Evolutionary conservation across 495 filamentous ascomycete genomes (phyloP), one percentile per base, ranked within the genome.

Genomic region (Penicillium steckii): DNA sequence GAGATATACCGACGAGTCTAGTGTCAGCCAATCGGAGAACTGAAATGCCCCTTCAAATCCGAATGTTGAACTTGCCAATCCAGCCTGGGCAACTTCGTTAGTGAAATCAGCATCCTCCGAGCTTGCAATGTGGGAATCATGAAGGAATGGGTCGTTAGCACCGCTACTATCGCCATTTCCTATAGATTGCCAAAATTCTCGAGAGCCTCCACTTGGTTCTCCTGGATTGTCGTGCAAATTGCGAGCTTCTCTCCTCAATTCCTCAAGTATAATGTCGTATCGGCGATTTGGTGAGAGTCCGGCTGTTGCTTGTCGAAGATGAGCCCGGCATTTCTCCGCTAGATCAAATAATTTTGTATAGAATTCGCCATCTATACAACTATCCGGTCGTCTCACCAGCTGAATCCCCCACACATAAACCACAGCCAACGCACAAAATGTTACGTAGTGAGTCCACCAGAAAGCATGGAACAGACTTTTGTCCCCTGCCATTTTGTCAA

Each of bases 381-480:
- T 15, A 10, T 13, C 15, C 3, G 49, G 37, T 10, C 49, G 46
- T 10, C 40, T 54, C 4, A 44, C 40, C 10, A 56, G 55, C 45
- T 67, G 67, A 17, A 72, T 70, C n/a, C 60, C 33, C 58, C 60
- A 72, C 19, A 72, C 52, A 45, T 72, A 72, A 3, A 66, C 56
- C 37, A 71, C 63, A 1, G 62, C 61, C 2, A 72, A 53, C 8
- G 69, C 66, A 45, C 63, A 69, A 53, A 72, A 72, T 5, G 58
- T 58, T 4, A 70, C 63, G 48, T 70, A 72, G 37, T 70, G 67
- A 35, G 66, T 72, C 64, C 57, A 69, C 69, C 68, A 72, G 32
- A 72, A 69, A 19, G 64, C 60, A 24, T 68, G 55, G 33, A 70
- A 63, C 9, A 67, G 24, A 1, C 32, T 54, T 6, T 32, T 56